Percentiles rank a stretch among this genome's conserved stretches.
phyloP scores from a whole-genome alignment of 2,329 filamentous ascomycete genomes.

The Emydomyces testavorans region DNA sequence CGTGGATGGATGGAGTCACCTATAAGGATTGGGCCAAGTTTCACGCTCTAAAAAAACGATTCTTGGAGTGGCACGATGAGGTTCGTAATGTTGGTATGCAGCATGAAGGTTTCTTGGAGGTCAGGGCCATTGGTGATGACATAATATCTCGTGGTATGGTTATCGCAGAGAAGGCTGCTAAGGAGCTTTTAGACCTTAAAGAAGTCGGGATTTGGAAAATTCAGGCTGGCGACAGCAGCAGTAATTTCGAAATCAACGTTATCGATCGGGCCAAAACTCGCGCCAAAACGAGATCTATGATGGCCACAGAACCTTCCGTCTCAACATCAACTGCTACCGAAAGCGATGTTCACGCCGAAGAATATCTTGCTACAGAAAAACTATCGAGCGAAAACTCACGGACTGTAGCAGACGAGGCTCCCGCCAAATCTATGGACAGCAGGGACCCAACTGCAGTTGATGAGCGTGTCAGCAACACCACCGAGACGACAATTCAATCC shows the following conservation, averaged over 20 bases:
- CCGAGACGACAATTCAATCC: background rate
- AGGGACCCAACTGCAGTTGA: too few relatives aligned
- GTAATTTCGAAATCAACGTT: conserved; percentile 59
- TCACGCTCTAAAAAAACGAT: conserved; percentile 70
- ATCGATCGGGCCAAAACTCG: conserved; percentile 9
- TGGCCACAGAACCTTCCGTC: background rate
- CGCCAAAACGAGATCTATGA: background rate
- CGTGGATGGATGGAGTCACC: conserved; percentile 87
- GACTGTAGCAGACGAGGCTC: background rate
- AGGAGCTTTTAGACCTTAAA: conserved; percentile 69
- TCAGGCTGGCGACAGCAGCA: conserved; percentile 56
- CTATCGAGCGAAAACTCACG: background rate
- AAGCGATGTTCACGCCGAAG: background rate
- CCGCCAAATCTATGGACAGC: background rate
- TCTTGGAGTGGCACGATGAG: conserved; percentile 74
- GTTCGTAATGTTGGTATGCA: conserved; percentile 64
- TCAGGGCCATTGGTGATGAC: conserved; percentile 55
- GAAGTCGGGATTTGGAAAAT: conserved; percentile 79
- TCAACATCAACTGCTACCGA: background rate
- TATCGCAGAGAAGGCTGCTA: conserved; percentile 64
- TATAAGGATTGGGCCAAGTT: conserved; percentile 98
- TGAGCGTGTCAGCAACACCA: background rate
- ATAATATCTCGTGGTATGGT: conserved; percentile 72
- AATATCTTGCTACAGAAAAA: too few relatives aligned
- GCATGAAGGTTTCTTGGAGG: conserved; percentile 58